Evolutionary conservation across 1,284 basidiomycete species (phyloP), one percentile per base, ranked within the genome.

Genomic region (Porodaedalea pini): DNA sequence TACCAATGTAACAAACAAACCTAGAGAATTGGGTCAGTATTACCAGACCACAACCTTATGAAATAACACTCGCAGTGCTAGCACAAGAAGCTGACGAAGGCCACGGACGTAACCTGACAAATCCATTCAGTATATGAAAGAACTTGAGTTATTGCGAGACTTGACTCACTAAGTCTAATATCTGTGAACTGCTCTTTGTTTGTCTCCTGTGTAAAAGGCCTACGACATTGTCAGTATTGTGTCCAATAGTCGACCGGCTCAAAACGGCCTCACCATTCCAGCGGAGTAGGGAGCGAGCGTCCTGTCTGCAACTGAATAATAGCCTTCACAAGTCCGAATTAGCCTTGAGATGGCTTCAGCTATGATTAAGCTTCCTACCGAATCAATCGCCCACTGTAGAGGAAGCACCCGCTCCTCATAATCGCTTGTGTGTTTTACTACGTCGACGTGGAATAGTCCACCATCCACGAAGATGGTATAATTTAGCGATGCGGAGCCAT

Each of bases 321-420:
- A 5, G 85, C 83, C 83, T 86, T 31, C 2, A 41, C 54, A n/a
- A 4, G 25, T 31, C 37, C 39, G 48, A 32, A 15, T 31, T 13
- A 15, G 15, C 4, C 8, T 40, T 27, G 36, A 17, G 5, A 36
- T 2, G 17, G 8, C 27, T 7, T 48, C 23, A 45, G 4, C 27
- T 19, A 40, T 3, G 27, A 41, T 21, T 11, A 8, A 34, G 21
- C 15, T 10, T 68, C 73, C 51, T 60, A 85, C 86, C 65, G 81
- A 75, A 64, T 92, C 90, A 32, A 92, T 73, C 3, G 88, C 86
- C 78, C 88, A 87, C 63, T 92, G 90, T 13, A 92, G 66, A 1
- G 90, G 90, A 17, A 92, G 67, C 27, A 88, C 74, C 51, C 86
- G 74, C 54, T 73, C 71, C 68, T 90, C 88, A 64, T 85, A 84